A percentile compares a stretch with the other conserved stretches of the same genome.
These are phyloP conservation scores for Fomitopsis pulvina DNA, from an alignment of 768 basidiomycete genomes.

Conservation along the genomic window DNA sequence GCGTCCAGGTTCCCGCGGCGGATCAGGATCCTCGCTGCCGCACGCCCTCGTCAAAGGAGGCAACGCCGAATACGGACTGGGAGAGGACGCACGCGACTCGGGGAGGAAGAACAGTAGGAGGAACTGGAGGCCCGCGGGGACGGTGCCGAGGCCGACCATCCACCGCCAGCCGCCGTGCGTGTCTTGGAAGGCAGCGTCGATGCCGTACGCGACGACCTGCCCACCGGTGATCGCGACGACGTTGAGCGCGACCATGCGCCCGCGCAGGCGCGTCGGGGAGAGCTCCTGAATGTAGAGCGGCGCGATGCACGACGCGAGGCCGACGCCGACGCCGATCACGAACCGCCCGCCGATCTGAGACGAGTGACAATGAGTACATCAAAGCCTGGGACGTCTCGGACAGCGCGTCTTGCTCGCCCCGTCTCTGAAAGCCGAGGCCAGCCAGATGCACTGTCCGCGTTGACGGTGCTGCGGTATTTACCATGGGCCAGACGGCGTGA, in stretches of 20 bases:
- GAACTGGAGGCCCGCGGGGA: constrained; percentile 63
- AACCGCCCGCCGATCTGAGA: constrained; percentile 63
- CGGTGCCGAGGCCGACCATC: constrained; percentile 75
- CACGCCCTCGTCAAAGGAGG: not conserved
- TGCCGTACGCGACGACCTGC: constrained; percentile 74
- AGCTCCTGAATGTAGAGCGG: constrained; percentile 84
- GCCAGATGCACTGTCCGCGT: not conserved
- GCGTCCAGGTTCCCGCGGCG: constrained; percentile 40
- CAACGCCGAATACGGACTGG: no score
- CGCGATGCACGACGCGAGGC: constrained; percentile 70
- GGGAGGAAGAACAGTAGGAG: constrained; percentile 58
- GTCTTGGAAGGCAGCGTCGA: constrained; percentile 59
- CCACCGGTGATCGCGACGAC: constrained; percentile 79
- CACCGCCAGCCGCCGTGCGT: constrained; percentile 67
- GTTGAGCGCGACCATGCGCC: constrained; percentile 76
- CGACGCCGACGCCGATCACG: constrained; percentile 68
- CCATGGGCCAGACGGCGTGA: constrained; percentile 68
- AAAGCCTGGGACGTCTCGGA: not conserved
- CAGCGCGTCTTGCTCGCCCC: no score
- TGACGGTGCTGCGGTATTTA: constrained; percentile 19
- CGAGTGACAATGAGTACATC: not conserved
- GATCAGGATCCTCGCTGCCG: constrained; percentile 58
- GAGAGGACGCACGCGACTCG: constrained; percentile 58
- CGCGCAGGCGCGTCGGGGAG: constrained; percentile 65
- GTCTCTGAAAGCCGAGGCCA: not conserved